Evolutionary conservation across 2,329 filamentous ascomycete species (phyloP).

Genomic region (Rachicladosporium sp.): DNA sequence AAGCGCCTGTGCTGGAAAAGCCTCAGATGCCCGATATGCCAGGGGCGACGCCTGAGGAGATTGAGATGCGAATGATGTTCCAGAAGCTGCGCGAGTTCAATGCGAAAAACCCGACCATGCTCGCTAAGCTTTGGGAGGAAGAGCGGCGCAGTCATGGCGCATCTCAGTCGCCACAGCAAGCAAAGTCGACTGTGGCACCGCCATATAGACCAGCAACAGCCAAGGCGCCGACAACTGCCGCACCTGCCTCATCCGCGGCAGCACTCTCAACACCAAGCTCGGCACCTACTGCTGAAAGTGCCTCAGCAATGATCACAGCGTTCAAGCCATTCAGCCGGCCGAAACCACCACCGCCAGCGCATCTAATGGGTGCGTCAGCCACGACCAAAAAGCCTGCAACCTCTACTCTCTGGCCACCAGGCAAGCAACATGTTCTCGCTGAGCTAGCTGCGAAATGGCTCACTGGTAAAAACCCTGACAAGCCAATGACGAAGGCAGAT

Average conservation of each 20-base stretch:
- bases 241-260: too few species aligned
- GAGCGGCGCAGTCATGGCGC: constrained; percentile 29
- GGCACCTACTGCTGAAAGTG: too few species aligned
- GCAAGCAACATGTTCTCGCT: constrained; percentile 40
- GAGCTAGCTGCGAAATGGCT: constrained; percentile 38
- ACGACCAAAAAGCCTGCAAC: constrained; percentile 7
- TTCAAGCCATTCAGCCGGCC: too few species aligned
- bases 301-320: too few species aligned
- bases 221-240: too few species aligned
- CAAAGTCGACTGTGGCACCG: background rate
- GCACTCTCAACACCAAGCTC: too few species aligned
- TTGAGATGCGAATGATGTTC: constrained; percentile 43
- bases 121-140: constrained; percentile 45
- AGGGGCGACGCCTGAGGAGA: constrained; percentile 30
- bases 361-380: background rate
- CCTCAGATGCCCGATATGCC: constrained; percentile 4
- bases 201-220: too few species aligned
- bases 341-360: background rate
- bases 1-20: background rate
- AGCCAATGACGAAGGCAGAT: constrained; percentile 26
- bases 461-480: constrained; percentile 33
- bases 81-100: constrained; percentile 47
- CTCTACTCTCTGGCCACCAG: constrained; percentile 38
- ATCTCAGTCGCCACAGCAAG: constrained; percentile 6
- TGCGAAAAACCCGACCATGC: constrained; percentile 40